Percentiles rank a stretch among this genome's conserved stretches.
Evolutionary conservation across 176 grass and related monocot species (phyloP).

Genomic region (Triticum urartu): DNA sequence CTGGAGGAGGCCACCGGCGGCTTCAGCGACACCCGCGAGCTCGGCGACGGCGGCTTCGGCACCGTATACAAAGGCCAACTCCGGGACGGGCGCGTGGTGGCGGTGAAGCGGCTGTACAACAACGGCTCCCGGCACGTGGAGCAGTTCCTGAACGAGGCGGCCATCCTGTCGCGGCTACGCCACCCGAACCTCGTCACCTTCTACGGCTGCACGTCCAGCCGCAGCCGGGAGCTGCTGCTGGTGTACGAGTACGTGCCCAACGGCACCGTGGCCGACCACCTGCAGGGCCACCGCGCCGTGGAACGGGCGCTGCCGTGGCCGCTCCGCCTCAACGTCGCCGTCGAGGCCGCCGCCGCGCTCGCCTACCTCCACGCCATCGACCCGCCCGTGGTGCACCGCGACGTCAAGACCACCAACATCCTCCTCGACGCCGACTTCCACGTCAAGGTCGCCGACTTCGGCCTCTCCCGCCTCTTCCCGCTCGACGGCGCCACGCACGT

Average conservation of each 20-base stretch:
- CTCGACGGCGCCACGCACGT: conserved; percentile 64
- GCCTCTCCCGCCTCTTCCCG: conserved; percentile 76
- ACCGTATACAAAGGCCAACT: conserved; percentile 84
- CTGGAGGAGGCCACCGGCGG: conserved; percentile 69
- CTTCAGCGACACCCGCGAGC: conserved; percentile 45
- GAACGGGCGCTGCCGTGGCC: conserved; percentile 59
- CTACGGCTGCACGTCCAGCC: conserved; percentile 86
- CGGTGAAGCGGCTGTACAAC: conserved; percentile 75
- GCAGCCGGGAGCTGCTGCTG: conserved; percentile 72
- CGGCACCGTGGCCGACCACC: conserved; percentile 86
- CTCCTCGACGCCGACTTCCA: conserved; percentile 71
- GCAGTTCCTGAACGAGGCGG: conserved; percentile 79
- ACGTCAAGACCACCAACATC: conserved; percentile 84
- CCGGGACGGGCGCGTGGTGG: conserved; percentile 61
- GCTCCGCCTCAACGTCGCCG: conserved; percentile 53
- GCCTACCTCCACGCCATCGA: conserved; percentile 77
- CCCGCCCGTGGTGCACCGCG: conserved; percentile 74
- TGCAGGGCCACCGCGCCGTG: conserved; percentile 44
- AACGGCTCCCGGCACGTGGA: conserved; percentile 61
- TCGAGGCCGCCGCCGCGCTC: conserved; percentile 73
- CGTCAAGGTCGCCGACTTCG: conserved; percentile 92
- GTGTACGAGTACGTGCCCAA: conserved; percentile 89
- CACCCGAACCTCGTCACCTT: conserved; percentile 76
- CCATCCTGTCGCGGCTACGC: conserved; percentile 65
- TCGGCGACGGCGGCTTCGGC: conserved; percentile 87